Evolutionary conservation across 306 rosid genomes (phyloP).

Genomic region (Rosa lucieae): DNA sequence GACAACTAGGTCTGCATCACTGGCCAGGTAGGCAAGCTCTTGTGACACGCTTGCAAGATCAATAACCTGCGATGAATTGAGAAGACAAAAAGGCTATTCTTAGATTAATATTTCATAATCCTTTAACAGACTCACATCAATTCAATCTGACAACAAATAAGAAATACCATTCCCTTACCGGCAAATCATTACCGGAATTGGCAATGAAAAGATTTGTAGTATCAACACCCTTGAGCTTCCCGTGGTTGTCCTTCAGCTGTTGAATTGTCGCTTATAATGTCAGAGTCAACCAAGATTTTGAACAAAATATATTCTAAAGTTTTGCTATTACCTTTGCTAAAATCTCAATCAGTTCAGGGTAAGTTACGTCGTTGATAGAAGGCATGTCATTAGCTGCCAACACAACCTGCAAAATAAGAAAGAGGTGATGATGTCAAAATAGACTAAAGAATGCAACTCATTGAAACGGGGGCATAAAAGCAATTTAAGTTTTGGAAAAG

Average conservation of each 20-base stretch:
- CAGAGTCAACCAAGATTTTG: slow-evolving; percentile 29
- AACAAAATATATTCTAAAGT: slow-evolving; percentile 2
- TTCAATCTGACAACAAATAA: slow-evolving; percentile 5
- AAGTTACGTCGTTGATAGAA: slow-evolving; percentile 86
- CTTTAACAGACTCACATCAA: neutral
- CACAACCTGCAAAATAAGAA: slow-evolving; percentile 63
- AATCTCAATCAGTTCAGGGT: slow-evolving; percentile 75
- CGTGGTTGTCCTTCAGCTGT: slow-evolving; percentile 79
- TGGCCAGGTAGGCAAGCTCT: slow-evolving; percentile 82
- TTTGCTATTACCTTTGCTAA: slow-evolving; percentile 58
- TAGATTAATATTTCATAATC: slow-evolving; percentile 5
- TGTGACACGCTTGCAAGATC: slow-evolving; percentile 85
- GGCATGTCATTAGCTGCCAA: slow-evolving; percentile 98
- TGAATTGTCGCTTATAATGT: slow-evolving; percentile 30
- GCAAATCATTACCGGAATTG: slow-evolving; percentile 95
- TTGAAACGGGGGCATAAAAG: neutral
- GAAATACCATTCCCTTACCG: slow-evolving; percentile 59
- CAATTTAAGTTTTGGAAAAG: slow-evolving; percentile 1
- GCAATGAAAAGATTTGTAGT: slow-evolving; percentile 72
- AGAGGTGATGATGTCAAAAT: slow-evolving; percentile 19
- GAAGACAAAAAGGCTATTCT: slow-evolving; percentile 14
- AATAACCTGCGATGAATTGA: slow-evolving; percentile 57
- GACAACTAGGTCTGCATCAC: slow-evolving; percentile 84
- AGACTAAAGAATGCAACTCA: slow-evolving; percentile 22
- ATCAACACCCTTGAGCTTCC: slow-evolving; percentile 69